Evolutionary conservation across 2,329 filamentous ascomycete genomes (phyloP), one percentile per base, ranked within the genome.

Genomic region (Nakataea oryzae): DNA sequence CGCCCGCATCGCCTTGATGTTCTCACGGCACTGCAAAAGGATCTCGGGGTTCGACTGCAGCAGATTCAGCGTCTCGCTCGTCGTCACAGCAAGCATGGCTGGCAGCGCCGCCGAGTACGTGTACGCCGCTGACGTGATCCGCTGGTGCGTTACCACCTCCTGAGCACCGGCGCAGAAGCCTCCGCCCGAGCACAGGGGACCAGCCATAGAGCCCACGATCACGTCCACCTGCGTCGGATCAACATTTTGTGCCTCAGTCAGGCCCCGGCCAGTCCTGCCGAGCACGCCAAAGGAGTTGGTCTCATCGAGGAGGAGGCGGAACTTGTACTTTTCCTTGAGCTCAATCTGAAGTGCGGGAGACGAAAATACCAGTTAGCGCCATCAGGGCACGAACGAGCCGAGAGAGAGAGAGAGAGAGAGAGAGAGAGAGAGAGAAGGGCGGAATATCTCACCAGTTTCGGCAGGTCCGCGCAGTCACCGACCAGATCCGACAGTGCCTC

Each of bases 201-300:
- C 93, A 14, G 93, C 87, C 57, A 99, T 85, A 47, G 91, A 96
- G 56, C 96, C 95, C 61, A 97, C 85, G 67, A 99, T 93, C 92
- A 99, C 97, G 77, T 99, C 95, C 59, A 99, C 87, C 71, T 96
- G 90, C 12, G 88, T 86, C 0, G 93, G 87, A 72, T 97, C 95
- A 24, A 99, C 93, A 69, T 97, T 96, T 72, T 97, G 95, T 7
- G 93, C 91, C 78, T 99, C 96, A 0, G 95, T 97, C 54, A 97
- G 81, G 63, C 95, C 95, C 61, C 92, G 88, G 26, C 95, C 96
- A 29, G 91, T 96, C 65, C 92, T 85, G 58, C 95, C 95, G 6
- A 99, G 83, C 24, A 97, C 90, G 64, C 93, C 96, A 72, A 97
- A 99, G 1, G 93, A 97, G 88, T 91, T 96, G 1, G 93, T 96